phyloP scores from a whole-genome alignment of 2,329 filamentous ascomycete species.

The Chaetoscypha palmicola region DNA sequence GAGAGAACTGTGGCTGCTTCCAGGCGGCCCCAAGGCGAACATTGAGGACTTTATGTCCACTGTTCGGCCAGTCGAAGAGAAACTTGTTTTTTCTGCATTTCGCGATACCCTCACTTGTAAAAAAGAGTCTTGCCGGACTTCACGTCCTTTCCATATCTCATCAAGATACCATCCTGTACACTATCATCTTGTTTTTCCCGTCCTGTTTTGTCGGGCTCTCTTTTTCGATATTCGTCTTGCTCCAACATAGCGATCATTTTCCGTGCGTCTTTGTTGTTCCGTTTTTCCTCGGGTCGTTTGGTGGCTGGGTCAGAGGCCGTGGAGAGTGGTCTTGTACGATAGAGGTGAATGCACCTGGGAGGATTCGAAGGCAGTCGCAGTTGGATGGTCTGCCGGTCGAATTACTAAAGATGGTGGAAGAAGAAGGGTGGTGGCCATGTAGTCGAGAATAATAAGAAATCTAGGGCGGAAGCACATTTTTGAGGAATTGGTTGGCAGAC shows the following conservation, averaged over 20 bases:
- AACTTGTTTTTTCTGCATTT: too few relatives aligned
- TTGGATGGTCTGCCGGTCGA: too few relatives aligned
- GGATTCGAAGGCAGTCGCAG: too few relatives aligned
- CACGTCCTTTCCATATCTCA: conserved; percentile 12
- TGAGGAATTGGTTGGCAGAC: not conserved
- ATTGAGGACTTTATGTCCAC: too few relatives aligned
- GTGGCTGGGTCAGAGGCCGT: too few relatives aligned
- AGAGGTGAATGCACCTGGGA: not conserved
- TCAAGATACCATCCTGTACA: conserved; percentile 26
- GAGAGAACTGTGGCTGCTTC: too few relatives aligned
- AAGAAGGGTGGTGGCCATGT: too few relatives aligned
- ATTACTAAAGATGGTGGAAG: too few relatives aligned
- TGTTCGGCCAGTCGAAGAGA: too few relatives aligned
- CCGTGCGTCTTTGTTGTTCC: not conserved
- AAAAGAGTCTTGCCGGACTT: conserved; percentile 12
- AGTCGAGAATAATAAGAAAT: too few relatives aligned
- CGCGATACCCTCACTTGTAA: conserved; percentile 20
- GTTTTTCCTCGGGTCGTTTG: conserved; percentile 1
- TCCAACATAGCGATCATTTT: not conserved
- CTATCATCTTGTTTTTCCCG: conserved; percentile 11
- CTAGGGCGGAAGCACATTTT: too few relatives aligned
- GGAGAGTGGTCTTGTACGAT: not conserved
- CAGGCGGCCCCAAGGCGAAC: too few relatives aligned
- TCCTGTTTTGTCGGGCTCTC: not conserved
- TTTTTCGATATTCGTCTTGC: not conserved